Evolutionary conservation across 73 alveolate genomes (phyloP), one percentile per base, ranked within the genome.

Genomic region (Blepharisma stoltei): DNA sequence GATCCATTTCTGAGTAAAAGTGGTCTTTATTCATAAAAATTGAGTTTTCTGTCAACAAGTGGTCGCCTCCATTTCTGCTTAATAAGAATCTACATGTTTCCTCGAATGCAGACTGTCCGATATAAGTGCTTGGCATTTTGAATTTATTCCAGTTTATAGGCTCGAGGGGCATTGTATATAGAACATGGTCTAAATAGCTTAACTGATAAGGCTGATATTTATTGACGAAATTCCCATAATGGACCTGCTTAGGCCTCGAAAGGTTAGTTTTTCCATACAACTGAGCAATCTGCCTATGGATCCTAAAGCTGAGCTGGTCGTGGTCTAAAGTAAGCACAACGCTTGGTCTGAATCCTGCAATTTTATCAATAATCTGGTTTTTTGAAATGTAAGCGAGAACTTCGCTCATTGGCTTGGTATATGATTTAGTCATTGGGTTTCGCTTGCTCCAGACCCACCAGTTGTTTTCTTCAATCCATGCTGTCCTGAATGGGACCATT

Each of bases 1-100:
- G 71, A 2, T 69, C 79, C 25, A 43, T 69, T 69, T 69, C 79
- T 43, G 67, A 44, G 79, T 69, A 69, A 43, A 69, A 69, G 45
- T 44, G 65, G 5, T 69, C 79, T 11, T 9, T 38, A 46, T 69
- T 38, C 20, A 69, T 44, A 7, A 18, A 9, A n/a, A 69, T 43
- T 43, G 67, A 38, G 5, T 69, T 25, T 43, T 25, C 14, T 14
- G 65, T 69, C 9, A 69, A 80, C 23, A 69, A 43, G n/a, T 46
- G 55, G 27, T 69, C 79, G n/a, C 79, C 79, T 38, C 79, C 79
- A 69, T 69, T 38, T 46, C 65, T 69, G 21, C 27, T 44, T 14
- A 69, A 25, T 69, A 69, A 69, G 41, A 44, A 69, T 6, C 65
- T 9, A 18, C n/a, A 69, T 11, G 79, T 53, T 44, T 69, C n/a